These are phyloP conservation scores for Penicillium corylophilum DNA, from an alignment of 2,329 filamentous ascomycete species.

Conservation along the genomic window DNA sequence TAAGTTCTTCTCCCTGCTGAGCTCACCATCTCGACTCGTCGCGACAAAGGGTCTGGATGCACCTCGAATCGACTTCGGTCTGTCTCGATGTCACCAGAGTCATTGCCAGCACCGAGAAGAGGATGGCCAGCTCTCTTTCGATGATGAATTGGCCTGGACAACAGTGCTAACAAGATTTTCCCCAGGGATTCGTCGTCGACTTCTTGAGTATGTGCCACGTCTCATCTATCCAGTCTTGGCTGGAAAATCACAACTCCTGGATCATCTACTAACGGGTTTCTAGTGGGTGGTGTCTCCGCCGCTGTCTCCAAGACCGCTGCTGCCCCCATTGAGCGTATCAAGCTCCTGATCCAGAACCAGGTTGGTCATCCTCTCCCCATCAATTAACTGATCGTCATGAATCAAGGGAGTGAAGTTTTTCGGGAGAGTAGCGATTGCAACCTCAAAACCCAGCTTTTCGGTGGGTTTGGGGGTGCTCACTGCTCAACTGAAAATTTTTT, in stretches of 20 bases:
- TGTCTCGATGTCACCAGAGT: neutral
- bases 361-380: conserved; percentile 56
- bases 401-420: neutral
- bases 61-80: neutral
- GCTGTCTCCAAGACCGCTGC: conserved; percentile 99
- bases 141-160: neutral
- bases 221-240: neutral
- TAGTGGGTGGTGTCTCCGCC: conserved; percentile 99
- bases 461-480: neutral
- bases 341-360: conserved; percentile 99
- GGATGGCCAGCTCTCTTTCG: neutral
- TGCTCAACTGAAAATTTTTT: conserved; percentile 18
- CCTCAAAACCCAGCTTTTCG: neutral
- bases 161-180: conserved; percentile 33
- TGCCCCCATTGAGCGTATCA: conserved; percentile 99
- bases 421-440: neutral
- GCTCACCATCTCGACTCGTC: conserved; percentile 16
- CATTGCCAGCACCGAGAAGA: neutral
- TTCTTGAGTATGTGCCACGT: conserved; percentile 84
- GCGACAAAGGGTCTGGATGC: conserved; percentile 6
- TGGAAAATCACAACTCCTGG: neutral
- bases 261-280: conserved; percentile 45
- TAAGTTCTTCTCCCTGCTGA: conserved; percentile 34
- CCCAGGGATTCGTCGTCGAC: conserved; percentile 89
- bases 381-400: neutral